phyloP scores from a whole-genome alignment of 2,329 filamentous ascomycete genomes.

The Trichoderma brevicompactum region DNA sequence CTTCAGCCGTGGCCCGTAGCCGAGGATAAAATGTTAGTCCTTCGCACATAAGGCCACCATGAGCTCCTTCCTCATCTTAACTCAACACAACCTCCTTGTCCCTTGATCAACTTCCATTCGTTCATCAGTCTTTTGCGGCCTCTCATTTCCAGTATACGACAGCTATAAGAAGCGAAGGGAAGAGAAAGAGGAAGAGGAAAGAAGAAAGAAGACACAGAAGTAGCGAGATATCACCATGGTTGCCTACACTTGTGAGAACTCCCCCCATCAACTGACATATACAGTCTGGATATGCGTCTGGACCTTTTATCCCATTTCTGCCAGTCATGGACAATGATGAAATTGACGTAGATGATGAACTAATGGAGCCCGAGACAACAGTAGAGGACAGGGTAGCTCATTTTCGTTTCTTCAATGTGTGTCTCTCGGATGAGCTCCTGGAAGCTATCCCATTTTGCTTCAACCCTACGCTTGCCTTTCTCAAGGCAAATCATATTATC shows the following conservation, averaged over 20 bases:
- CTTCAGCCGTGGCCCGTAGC: background rate
- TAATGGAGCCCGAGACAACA: constrained; percentile 1
- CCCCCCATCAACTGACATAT: background rate
- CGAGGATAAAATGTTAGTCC: constrained; percentile 8
- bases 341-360: background rate
- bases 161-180: background rate
- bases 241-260: background rate
- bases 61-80: background rate
- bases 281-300: background rate
- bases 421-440: constrained; percentile 38
- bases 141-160: background rate
- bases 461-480: constrained; percentile 68
- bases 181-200: background rate
- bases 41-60: constrained; percentile 4
- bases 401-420: background rate
- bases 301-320: background rate
- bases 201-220: background rate
- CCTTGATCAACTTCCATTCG: background rate
- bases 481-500: constrained; percentile 69
- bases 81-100: too few relatives aligned
- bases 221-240: background rate
- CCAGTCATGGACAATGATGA: background rate
- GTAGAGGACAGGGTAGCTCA: constrained; percentile 13
- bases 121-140: background rate
- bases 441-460: constrained; percentile 58